These are phyloP conservation scores for Kluyveromyces wickerhamii DNA, from an alignment of 805 yeast genomes.

Conservation along the genomic window DNA sequence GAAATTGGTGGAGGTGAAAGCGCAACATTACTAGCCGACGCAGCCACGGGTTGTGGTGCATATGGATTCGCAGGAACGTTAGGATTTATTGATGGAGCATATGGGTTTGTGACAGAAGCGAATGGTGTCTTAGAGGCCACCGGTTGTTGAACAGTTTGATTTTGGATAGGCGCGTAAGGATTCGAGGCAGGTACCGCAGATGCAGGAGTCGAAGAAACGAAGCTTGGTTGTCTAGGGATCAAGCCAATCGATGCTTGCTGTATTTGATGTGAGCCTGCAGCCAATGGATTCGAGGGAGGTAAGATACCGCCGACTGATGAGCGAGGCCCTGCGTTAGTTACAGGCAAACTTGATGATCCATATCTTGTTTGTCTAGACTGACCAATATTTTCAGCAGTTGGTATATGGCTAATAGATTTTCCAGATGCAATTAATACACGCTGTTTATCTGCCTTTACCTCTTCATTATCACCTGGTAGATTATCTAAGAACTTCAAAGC, in stretches of 20 bases:
- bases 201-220: constrained; percentile 6
- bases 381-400: background rate
- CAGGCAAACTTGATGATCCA: constrained; percentile 4
- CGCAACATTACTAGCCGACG: constrained; percentile 19
- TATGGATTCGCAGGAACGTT: constrained; percentile 18
- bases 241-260: background rate
- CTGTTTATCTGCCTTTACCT: constrained; percentile 65
- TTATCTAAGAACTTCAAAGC: constrained; percentile 63
- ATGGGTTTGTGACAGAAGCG: constrained; percentile 8
- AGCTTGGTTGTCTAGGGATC: constrained; percentile 8
- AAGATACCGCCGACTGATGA: constrained; percentile 8
- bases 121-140: constrained; percentile 10
- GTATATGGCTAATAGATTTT: constrained; percentile 12
- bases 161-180: constrained; percentile 16
- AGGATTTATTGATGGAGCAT: constrained; percentile 15
- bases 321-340: constrained; percentile 4
- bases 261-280: constrained; percentile 2
- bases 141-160: constrained; percentile 9
- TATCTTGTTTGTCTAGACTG: constrained; percentile 4
- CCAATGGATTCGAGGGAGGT: constrained; percentile 4
- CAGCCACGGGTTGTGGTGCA: constrained; percentile 17
- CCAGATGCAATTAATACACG: constrained; percentile 66
- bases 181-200: constrained; percentile 10
- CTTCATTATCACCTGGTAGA: constrained; percentile 68
- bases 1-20: constrained; percentile 30